Evolutionary conservation across 2,329 filamentous ascomycete species (phyloP).

Genomic region (Penicillium sclerotigenum): DNA sequence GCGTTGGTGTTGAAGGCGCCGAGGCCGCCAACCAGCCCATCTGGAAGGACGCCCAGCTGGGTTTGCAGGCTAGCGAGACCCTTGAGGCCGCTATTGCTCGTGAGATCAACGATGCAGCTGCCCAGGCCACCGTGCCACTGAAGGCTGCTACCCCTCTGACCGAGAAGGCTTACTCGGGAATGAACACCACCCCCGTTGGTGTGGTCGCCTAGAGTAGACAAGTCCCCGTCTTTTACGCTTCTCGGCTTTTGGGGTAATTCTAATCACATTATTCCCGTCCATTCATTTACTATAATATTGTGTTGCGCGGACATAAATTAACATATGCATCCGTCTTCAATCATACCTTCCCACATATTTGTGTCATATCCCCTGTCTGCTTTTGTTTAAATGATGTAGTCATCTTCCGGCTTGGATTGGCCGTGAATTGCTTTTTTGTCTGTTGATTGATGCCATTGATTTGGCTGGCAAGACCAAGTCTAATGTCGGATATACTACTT

Average conservation of each 20-base stretch:
- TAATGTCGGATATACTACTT: not conserved
- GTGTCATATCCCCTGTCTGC: not conserved
- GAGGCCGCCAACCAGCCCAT: constrained; percentile 65
- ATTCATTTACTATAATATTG: constrained; percentile 15
- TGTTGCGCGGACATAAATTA: not conserved
- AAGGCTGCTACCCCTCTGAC: constrained; percentile 24
- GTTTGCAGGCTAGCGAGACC: constrained; percentile 58
- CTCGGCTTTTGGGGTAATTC: constrained; percentile 9
- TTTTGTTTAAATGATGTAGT: not conserved
- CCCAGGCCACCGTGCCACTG: constrained; percentile 18
- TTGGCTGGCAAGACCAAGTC: not conserved
- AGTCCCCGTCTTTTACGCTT: not conserved
- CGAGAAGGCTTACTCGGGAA: constrained; percentile 20
- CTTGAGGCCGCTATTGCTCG: constrained; percentile 57
- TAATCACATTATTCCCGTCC: constrained; percentile 14
- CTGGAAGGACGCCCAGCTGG: constrained; percentile 88
- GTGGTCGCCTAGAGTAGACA: constrained; percentile 27
- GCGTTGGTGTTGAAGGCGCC: constrained; percentile 72
- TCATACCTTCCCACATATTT: not conserved
- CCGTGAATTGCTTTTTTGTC: not conserved
- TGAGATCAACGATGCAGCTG: constrained; percentile 28
- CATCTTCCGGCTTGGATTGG: not conserved
- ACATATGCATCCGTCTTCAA: constrained; percentile 3
- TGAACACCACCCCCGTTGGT: constrained; percentile 26
- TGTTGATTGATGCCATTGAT: not conserved